Percentiles rank a stretch among this genome's conserved stretches.
phyloP scores from a whole-genome alignment of 2,329 filamentous ascomycete genomes.

The Aspergillus ibericus region DNA sequence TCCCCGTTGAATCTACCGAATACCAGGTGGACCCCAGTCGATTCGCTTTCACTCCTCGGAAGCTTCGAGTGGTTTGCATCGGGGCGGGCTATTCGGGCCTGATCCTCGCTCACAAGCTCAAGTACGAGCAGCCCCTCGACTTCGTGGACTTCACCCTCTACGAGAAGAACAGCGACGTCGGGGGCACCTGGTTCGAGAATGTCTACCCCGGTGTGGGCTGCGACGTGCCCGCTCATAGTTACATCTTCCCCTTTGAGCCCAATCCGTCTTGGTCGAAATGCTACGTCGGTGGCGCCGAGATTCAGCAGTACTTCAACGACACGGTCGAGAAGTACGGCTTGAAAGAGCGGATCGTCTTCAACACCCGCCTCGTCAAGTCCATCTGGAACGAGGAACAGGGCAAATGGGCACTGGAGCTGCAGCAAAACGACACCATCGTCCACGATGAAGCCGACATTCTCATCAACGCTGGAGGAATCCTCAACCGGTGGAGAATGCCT shows the following conservation, averaged over 20 bases:
- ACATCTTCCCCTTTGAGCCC: constrained; percentile 45
- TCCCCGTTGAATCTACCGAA: neutral
- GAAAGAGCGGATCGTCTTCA: constrained; percentile 37
- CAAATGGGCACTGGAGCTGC: constrained; percentile 18
- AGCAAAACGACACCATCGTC: constrained; percentile 10
- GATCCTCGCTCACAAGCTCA: constrained; percentile 41
- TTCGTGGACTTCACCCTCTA: constrained; percentile 29
- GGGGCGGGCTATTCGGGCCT: constrained; percentile 36
- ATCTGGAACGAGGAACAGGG: constrained; percentile 35
- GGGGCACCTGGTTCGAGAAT: constrained; percentile 37
- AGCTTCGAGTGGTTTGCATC: constrained; percentile 24
- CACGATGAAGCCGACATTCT: constrained; percentile 27
- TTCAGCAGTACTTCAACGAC: constrained; percentile 46
- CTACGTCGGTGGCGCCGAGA: constrained; percentile 44
- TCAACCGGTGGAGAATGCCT: constrained; percentile 19
- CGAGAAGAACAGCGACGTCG: constrained; percentile 32
- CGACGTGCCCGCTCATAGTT: constrained; percentile 32
- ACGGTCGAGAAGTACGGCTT: constrained; percentile 43
- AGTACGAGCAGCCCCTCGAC: constrained; percentile 19
- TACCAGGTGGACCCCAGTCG: neutral
- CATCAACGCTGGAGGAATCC: constrained; percentile 29
- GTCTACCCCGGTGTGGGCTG: constrained; percentile 41
- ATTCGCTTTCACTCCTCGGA: constrained; percentile 16
- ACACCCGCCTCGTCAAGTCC: constrained; percentile 27
- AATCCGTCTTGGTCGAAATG: constrained; percentile 47